Base-by-base conservation (phyloP, 2,329 filamentous ascomycete species). In the Apiospora marii region DNA sequence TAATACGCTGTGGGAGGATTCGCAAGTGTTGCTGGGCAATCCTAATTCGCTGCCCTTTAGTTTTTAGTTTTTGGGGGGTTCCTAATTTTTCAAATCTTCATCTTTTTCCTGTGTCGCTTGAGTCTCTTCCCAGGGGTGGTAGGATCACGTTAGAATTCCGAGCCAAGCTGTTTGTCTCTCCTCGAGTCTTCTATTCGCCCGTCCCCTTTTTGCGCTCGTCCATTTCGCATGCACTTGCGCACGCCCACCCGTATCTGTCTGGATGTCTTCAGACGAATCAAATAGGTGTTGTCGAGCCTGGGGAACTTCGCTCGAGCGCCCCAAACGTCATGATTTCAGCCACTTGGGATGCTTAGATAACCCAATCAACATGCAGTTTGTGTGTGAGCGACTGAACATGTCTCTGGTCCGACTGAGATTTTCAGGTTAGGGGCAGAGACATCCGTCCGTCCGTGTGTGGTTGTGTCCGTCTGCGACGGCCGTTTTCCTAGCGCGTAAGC, bases 241-340 rank as follows among this genome's bases (percentile, higher is more conserved):
- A 64, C 58, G 58, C 58, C 58, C 58, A 64, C 58, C 58, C 58
- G 58, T 64, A 41, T 64, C 34, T 64, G 58, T 41, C n/a, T 34
- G 22, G 58, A n/a, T 41, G 58, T 41, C 58, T 41, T 64, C 58
- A 64, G 58, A 64, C 58, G 58, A 37, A 61, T 37, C 30, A 30
- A 61, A 37, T 61, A 30, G 19, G 19, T 61, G 53, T 61, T 37
- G 53, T 37, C 53, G 30, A 61, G 53, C 53, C 53, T 53, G 7
- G 27, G 14, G 30, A 61, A 30, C 53, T 30, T 61, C 30, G 53
- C 53, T 61, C 53, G 53, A 37, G 53, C 53, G 53, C 53, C 53
- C 53, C 53, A 37, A 37, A 61, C 53, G 53, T 61, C 53, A 61
- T 61, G 53, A 37, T 37, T 37, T 37, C 30, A 37, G 53, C 53